Evolutionary conservation across 768 basidiomycete species (phyloP).

Genomic region (Dioszegia aurantiaca): DNA sequence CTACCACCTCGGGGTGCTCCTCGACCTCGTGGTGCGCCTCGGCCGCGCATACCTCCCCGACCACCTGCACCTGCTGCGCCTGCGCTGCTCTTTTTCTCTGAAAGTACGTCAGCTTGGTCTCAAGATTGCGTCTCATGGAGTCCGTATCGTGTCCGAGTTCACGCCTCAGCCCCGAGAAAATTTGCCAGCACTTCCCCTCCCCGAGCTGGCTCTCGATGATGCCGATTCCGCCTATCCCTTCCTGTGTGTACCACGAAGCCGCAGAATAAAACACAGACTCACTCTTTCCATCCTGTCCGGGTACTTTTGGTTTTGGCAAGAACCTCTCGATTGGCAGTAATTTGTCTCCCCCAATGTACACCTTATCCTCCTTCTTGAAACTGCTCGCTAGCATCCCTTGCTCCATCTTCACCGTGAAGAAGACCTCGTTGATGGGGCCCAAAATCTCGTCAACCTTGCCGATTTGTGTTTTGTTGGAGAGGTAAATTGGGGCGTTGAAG

Average conservation of each 20-base stretch:
- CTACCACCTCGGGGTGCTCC: slow-evolving; percentile 6
- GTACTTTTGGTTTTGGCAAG: slow-evolving; percentile 87
- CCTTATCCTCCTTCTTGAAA: slow-evolving; percentile 97
- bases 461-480: slow-evolving; percentile 91
- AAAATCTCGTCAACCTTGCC: slow-evolving; percentile 99
- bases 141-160: no score
- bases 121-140: no score
- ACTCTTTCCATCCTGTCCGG: slow-evolving; percentile 59
- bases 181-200: no score
- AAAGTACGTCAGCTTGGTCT: not conserved
- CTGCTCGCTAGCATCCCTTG: slow-evolving; percentile 91
- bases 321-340: slow-evolving; percentile 93
- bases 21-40: slow-evolving; percentile 19
- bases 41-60: slow-evolving; percentile 31
- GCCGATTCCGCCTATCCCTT: no score
- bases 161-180: no score
- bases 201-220: no score
- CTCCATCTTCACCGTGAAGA: slow-evolving; percentile 95
- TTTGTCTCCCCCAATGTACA: slow-evolving; percentile 97
- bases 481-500: slow-evolving; percentile 97
- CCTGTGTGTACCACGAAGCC: no score
- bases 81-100: slow-evolving; percentile 15
- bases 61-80: slow-evolving; percentile 27
- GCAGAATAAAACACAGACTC: slow-evolving; percentile 22
- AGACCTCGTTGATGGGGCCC: slow-evolving; percentile 98